Base-by-base conservation (phyloP, 345 rosid species). In the Erodium maritimum region DNA sequence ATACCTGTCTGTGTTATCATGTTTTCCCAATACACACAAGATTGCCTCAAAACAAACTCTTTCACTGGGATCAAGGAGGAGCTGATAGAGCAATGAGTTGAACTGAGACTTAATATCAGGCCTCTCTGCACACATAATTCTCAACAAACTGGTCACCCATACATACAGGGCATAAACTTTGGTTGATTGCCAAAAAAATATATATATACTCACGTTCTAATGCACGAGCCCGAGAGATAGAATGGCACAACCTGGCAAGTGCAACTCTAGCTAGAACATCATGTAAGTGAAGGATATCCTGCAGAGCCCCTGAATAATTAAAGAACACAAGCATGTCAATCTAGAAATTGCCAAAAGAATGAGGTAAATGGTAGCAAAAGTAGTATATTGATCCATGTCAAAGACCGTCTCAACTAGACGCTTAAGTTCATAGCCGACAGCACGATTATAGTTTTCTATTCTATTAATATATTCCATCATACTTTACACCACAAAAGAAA, bases 181-280 rank as follows among this genome's bases (percentile, higher is more conserved):
- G 33, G 24, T 61, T 54, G 20, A 67, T 61, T 61, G 52, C 59
- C n/a, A 20, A 55, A 18, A 60, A 19, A 50, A 70, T 60, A 57
- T 52, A 61, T 53, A 73, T 52, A 59, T 17, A 58, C 64, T 75
- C 76, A 89, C 99, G 97, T 83, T 93, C 99, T 55, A 93, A 81
- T 0, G 95, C 82, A 52, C 96, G 95, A 64, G 99, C 95, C 75
- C 87, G 85, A 46, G 96, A 72, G 72, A 93, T 78, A 48, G 83
- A 61, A 70, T 93, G 91, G 67, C 99, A 93, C 71, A 93, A 73
- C 81, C 82, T 90, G 74, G 96, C 97, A 70, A 93, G 76, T 66
- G 97, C 68, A 59, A 93, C 96, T 80, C 99, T 83, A 54, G 99
- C 99, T 67, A 93, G 97, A 60, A 93, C 99, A 74, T 93, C 99